These are phyloP conservation scores for Mimosa pudica DNA, from an alignment of 306 rosid genomes.

Conservation along the genomic window DNA sequence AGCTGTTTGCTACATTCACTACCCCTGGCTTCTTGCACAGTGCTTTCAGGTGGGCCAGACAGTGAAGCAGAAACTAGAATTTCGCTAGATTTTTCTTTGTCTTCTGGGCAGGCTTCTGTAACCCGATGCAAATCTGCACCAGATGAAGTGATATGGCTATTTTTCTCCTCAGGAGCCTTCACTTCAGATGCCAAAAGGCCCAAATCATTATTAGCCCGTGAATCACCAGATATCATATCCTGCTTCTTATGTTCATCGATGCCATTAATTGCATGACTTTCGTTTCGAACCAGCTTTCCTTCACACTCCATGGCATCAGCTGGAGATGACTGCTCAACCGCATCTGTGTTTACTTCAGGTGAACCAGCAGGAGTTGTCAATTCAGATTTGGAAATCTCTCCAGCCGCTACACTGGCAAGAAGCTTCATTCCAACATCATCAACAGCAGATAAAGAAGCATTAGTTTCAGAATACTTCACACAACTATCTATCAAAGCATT, in stretches of 20 bases:
- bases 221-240: slow-evolving; percentile 29
- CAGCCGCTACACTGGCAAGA: slow-evolving; percentile 94
- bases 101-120: slow-evolving; percentile 36
- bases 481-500: slow-evolving; percentile 76
- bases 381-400: slow-evolving; percentile 67
- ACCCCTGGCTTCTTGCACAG: slow-evolving; percentile 43
- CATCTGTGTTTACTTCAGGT: slow-evolving; percentile 51
- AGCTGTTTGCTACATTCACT: slow-evolving; percentile 37
- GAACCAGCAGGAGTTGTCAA: slow-evolving; percentile 58
- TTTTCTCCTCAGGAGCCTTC: slow-evolving; percentile 35
- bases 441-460: not conserved
- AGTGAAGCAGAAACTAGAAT: slow-evolving; percentile 31
- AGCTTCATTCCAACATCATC: slow-evolving; percentile 90
- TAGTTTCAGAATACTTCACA: slow-evolving; percentile 70
- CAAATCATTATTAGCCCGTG: slow-evolving; percentile 37
- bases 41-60: slow-evolving; percentile 30
- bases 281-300: slow-evolving; percentile 41
- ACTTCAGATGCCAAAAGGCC: slow-evolving; percentile 38
- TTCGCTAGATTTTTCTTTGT: slow-evolving; percentile 43
- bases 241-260: slow-evolving; percentile 39
- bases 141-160: slow-evolving; percentile 33
- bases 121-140: slow-evolving; percentile 36
- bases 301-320: slow-evolving; percentile 44
- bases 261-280: slow-evolving; percentile 36
- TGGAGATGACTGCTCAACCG: slow-evolving; percentile 50